Base-by-base conservation (phyloP, 768 basidiomycete genomes). In the Hygrophorus russula region DNA sequence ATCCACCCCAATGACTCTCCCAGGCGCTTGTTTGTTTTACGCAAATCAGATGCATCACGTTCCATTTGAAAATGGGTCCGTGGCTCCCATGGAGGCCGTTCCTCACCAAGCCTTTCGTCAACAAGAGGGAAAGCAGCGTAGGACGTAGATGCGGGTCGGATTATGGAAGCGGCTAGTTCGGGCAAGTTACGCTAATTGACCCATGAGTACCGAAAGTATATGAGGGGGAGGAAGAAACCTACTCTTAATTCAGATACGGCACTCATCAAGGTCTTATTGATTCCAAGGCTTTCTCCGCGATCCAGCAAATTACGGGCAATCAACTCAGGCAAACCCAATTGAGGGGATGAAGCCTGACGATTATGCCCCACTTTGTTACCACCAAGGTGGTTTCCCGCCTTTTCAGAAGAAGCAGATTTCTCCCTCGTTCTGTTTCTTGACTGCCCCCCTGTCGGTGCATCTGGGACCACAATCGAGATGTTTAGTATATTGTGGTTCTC, bases 401-500 rank as follows among this genome's bases (percentile, higher is more conserved):
- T 49, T 42, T 39, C 39, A 5, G 51, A 48, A 33, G 57, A 49
- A 15, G 46, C 30, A 13, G 60, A 54, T 31, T 62, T 56, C 2
- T 57, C 53, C 46, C 61, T 59, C 45, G 65, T 54, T 19, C 52
- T 52, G 24, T 56, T 54, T 13, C 66, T 59, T 14, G 54, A 41
- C 33, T 61, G 63, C 47, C 70, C 63, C 42, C 64, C 64, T 7
- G 58, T 49, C 2, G 64, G 59, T 17, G 69, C 64, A 5, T 72
- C 68, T 2, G 79, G 78, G 2, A 79, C 65, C 35, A 90, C 85
- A 1, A 74, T 57, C 0, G 83, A 74, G 31, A 91, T 85, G 39
- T 78, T 74, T 36, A 97, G 66, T 8, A 82, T 49, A 49, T 83
- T 85, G 29, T 76, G 73, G 56, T 97, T 97, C 62, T 96, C 90